These are phyloP conservation scores for Erigeron philadelphicus DNA, from an alignment of 140 eudicot genomes.

Conservation along the genomic window DNA sequence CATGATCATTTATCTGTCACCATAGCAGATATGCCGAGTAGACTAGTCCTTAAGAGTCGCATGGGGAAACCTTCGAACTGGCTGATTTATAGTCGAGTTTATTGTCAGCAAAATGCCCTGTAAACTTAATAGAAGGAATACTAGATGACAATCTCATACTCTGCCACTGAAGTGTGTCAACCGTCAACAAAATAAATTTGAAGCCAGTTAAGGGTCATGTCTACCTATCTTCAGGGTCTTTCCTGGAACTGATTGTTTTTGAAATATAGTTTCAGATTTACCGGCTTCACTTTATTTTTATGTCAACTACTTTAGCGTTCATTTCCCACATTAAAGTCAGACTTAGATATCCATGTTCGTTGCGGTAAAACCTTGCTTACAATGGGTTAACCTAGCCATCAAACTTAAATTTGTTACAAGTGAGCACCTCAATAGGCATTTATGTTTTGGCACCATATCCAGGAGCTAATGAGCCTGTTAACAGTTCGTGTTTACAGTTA, in stretches of 20 bases:
- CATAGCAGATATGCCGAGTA: not conserved
- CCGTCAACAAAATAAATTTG: not conserved
- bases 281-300: no score
- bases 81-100: not conserved
- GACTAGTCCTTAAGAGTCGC: not conserved
- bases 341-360: not conserved
- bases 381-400: not conserved
- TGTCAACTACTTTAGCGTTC: not conserved
- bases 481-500: no score
- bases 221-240: not conserved
- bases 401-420: not conserved
- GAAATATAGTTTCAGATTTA: not conserved
- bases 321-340: not conserved
- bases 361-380: not conserved
- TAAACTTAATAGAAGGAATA: not conserved
- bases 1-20: not conserved
- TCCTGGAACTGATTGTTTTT: not conserved
- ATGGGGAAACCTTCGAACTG: not conserved
- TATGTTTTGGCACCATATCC: not conserved
- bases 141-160: not conserved
- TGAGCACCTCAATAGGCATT: not conserved
- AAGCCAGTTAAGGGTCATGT: not conserved
- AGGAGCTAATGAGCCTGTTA: not conserved
- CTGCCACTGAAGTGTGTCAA: not conserved
- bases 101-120: not conserved